Conservation (phyloP, 2,329 filamentous ascomycete genomes). For the Cryphonectria nitschkei region DNA sequence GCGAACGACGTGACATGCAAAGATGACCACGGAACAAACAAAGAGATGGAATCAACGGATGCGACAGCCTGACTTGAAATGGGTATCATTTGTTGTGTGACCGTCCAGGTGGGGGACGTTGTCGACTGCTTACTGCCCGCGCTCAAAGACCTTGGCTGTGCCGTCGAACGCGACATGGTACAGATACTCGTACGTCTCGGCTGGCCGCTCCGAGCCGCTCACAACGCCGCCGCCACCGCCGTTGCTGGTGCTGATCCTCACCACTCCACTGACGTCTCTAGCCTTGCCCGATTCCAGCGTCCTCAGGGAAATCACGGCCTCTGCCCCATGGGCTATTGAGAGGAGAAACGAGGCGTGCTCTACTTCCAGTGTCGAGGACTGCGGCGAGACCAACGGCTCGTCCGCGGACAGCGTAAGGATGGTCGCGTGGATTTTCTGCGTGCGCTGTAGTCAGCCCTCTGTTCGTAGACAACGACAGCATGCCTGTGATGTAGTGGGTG, state of each 20-base stretch:
- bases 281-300: slow-evolving; percentile 86
- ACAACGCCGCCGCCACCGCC: slow-evolving; percentile 46
- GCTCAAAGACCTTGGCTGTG: slow-evolving; percentile 79
- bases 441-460: slow-evolving; percentile 14
- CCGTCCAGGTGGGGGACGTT: neutral
- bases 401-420: slow-evolving; percentile 75
- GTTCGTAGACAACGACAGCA: neutral
- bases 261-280: slow-evolving; percentile 85
- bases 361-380: slow-evolving; percentile 68
- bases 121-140: slow-evolving; percentile 60
- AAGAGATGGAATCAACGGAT: neutral
- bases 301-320: slow-evolving; percentile 71
- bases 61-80: slow-evolving; percentile 25
- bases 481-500: neutral
- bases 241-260: slow-evolving; percentile 68
- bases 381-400: slow-evolving; percentile 66
- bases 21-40: neutral
- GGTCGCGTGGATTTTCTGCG: slow-evolving; percentile 64
- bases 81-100: slow-evolving; percentile 29
- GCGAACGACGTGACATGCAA: slow-evolving; percentile 12
- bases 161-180: slow-evolving; percentile 84
- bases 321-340: slow-evolving; percentile 73
- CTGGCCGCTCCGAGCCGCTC: slow-evolving; percentile 34
- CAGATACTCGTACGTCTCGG: slow-evolving; percentile 71
- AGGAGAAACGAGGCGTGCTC: slow-evolving; percentile 73